phyloP scores from a whole-genome alignment of 2,329 filamentous ascomycete genomes.

The Fusarium sp. region DNA sequence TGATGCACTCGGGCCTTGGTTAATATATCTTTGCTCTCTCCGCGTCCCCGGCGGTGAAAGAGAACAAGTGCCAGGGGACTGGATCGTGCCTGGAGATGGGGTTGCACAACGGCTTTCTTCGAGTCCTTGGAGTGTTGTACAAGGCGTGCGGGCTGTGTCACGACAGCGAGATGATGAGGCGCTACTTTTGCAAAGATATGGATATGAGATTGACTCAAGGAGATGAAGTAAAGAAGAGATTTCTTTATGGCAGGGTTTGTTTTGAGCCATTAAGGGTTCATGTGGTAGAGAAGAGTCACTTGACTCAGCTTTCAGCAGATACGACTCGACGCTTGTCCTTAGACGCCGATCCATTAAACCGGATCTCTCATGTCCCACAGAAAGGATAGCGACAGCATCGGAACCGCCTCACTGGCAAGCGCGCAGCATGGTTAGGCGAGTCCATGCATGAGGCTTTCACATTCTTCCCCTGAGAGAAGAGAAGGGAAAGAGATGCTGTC shows the following conservation, averaged over 20 bases:
- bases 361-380: conserved; percentile 38
- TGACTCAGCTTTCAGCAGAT: background rate
- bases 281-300: background rate
- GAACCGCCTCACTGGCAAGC: conserved; percentile 38
- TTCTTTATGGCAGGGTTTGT: background rate
- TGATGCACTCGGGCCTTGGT: background rate
- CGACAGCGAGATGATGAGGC: conserved; percentile 26
- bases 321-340: background rate
- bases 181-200: conserved; percentile 22
- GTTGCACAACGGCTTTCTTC: conserved; percentile 30
- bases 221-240: background rate
- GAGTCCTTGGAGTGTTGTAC: conserved; percentile 19
- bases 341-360: conserved; percentile 34
- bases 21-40: background rate
- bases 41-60: conserved; percentile 26
- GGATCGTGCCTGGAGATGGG: background rate
- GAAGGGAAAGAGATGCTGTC: conserved; percentile 3
- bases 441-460: conserved; percentile 24
- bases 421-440: conserved; percentile 42
- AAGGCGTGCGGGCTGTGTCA: conserved; percentile 22
- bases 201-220: conserved; percentile 1
- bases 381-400: conserved; percentile 40
- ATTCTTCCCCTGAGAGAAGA: background rate
- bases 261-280: background rate
- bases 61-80: background rate